These are phyloP conservation scores for Xylariomycetidae sp. DNA, from an alignment of 2,329 filamentous ascomycete genomes.

Conservation along the genomic window DNA sequence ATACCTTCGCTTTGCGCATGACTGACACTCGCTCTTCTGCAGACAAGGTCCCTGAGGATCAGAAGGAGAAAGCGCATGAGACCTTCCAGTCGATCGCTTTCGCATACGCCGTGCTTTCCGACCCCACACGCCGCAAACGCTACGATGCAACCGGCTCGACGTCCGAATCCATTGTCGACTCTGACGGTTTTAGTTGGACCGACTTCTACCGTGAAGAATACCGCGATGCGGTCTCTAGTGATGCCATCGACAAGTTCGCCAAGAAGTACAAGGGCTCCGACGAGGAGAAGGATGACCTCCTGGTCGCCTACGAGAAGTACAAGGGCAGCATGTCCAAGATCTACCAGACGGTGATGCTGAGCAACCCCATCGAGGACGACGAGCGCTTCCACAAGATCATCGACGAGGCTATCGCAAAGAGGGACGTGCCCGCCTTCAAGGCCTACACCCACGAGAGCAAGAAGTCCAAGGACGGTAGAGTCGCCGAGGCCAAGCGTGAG, in stretches of 20 bases:
- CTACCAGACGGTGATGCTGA: constrained; percentile 82
- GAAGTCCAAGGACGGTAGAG: constrained; percentile 52
- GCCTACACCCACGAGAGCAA: constrained; percentile 71
- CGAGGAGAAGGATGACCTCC: constrained; percentile 74
- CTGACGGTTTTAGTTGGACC: constrained; percentile 81
- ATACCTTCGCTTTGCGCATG: background rate
- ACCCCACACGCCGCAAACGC: constrained; percentile 69
- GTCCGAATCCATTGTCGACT: constrained; percentile 70
- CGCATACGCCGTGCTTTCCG: constrained; percentile 88
- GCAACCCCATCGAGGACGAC: constrained; percentile 77
- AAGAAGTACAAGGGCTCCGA: constrained; percentile 76
- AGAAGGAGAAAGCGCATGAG: constrained; percentile 67
- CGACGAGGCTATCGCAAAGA: constrained; percentile 66
- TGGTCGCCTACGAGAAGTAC: constrained; percentile 66
- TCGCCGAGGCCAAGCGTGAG: constrained; percentile 60
- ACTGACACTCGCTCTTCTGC: background rate
- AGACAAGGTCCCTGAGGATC: constrained; percentile 70
- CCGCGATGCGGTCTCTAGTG: constrained; percentile 65
- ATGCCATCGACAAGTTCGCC: constrained; percentile 71
- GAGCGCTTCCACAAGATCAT: constrained; percentile 77
- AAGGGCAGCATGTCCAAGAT: constrained; percentile 72
- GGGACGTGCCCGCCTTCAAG: constrained; percentile 59
- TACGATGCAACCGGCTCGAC: constrained; percentile 92
- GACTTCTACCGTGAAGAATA: constrained; percentile 86
- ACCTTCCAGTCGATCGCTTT: constrained; percentile 89